Evolutionary conservation across 1,284 basidiomycete genomes (phyloP).

Genomic region (Serendipita sp.): DNA sequence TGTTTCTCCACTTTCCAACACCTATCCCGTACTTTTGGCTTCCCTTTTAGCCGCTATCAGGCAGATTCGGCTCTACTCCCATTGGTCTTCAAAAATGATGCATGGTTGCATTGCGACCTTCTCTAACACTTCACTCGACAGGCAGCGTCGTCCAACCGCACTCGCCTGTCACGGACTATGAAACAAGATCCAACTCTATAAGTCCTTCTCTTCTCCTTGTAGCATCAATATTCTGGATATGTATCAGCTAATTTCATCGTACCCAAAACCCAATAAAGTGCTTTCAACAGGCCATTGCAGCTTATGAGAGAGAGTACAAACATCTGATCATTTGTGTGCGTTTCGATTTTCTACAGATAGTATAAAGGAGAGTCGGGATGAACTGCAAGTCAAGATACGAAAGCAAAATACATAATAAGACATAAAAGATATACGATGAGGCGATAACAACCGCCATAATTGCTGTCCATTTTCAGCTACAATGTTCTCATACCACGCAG

Average conservation of each 20-base stretch:
- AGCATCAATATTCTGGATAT: not conserved
- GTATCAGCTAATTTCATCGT: not conserved
- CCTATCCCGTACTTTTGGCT: no score
- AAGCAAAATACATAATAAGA: not conserved
- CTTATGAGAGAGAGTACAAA: no score
- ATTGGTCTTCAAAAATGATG: not conserved
- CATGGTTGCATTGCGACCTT: not conserved
- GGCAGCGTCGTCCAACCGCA: not conserved
- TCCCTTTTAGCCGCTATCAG: not conserved
- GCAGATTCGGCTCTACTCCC: not conserved
- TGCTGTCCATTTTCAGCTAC: not conserved
- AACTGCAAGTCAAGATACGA: not conserved
- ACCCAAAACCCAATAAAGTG: not conserved
- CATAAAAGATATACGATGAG: not conserved
- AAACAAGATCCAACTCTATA: constrained; percentile 4
- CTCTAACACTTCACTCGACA: not conserved
- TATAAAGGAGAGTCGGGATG: no score
- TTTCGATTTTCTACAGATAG: no score
- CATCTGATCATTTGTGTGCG: no score
- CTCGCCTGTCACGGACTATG: not conserved
- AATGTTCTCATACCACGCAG: not conserved
- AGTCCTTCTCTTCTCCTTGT: not conserved
- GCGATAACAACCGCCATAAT: not conserved
- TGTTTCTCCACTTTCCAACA: not conserved
- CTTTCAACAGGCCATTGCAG: not conserved